These are phyloP conservation scores for Cicer chorassanicum DNA, from an alignment of 306 rosid species.

Conservation along the genomic window DNA sequence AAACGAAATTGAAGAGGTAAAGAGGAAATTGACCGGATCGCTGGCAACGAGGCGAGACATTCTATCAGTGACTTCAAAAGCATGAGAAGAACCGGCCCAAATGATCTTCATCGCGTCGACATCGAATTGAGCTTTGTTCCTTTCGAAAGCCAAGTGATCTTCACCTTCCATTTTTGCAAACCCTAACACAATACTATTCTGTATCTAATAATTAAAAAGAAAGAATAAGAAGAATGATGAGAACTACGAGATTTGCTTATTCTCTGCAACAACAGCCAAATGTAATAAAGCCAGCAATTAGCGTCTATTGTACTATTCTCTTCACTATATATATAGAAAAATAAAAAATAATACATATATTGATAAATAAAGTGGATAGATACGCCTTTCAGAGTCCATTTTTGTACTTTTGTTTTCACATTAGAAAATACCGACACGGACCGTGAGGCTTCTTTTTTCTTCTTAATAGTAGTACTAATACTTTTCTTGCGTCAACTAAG, in stretches of 20 bases:
- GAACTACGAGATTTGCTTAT: not conserved
- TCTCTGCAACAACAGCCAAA: slow-evolving; percentile 25
- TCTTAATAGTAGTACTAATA: too few relatives aligned
- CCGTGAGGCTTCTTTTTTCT: too few relatives aligned
- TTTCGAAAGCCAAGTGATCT: slow-evolving; percentile 77
- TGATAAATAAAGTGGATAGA: not conserved
- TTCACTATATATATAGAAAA: too few relatives aligned
- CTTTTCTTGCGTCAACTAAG: too few relatives aligned
- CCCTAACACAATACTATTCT: not conserved
- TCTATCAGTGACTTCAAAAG: slow-evolving; percentile 69
- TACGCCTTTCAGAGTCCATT: not conserved
- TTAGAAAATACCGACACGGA: not conserved
- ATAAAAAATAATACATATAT: not conserved
- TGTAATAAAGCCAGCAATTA: slow-evolving; percentile 30
- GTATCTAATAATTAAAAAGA: not conserved
- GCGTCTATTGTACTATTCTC: not conserved
- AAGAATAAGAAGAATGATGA: not conserved
- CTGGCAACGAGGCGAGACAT: slow-evolving; percentile 86
- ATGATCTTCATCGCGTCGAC: slow-evolving; percentile 89
- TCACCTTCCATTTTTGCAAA: slow-evolving; percentile 54
- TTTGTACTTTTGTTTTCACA: not conserved
- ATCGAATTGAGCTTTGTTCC: slow-evolving; percentile 77
- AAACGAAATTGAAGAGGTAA: not conserved
- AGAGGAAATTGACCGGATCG: slow-evolving; percentile 65
- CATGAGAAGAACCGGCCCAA: slow-evolving; percentile 86